Base-by-base conservation (phyloP, 805 yeast genomes). In the Tanozyma kutaoensis region DNA sequence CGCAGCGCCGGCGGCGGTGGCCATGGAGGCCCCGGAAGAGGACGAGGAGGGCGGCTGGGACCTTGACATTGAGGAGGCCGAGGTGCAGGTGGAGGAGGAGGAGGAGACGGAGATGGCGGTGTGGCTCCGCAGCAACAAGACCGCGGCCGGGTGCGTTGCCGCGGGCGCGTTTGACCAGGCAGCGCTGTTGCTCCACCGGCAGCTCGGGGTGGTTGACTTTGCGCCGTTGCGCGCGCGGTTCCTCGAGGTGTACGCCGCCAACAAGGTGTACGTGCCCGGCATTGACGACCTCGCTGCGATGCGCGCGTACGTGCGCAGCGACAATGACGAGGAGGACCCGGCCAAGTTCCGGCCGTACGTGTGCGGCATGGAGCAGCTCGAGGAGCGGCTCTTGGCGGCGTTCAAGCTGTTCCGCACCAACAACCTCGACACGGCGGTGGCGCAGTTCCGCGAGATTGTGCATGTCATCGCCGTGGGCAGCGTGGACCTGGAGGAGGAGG, bases 111-210 rank as follows among this genome's bases (percentile, higher is more conserved):
- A 86, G 48, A 54, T 73, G 18, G 75, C 76, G 4, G 52, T 54
- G 32, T 93, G 99, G 98, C 68, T 81, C 17, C 77, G 88, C 38
- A 82, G 79, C 52, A 80, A 95, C 12, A 79, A 77, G 36, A 69
- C 86, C 30, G 84, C 96, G 4, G 96, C 95, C 17, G 84, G 82
- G 15, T 81, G 84, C 42, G 85, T 78, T 43, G 96, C 98, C 2
- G 85, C 95, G 3, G 99, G 99, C 42, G 80, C 93, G 4, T 88
- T 88, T 48, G 96, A 85, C 39, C 79, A 88, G 28, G 99, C 97
- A 21, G 91, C 95, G 22, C 93, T 85, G 43, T 69, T 93, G 46
- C 67, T 91, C 43, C 74, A 77, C 59, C 78, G 88, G 45, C 98
- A 93, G 54, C 63, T 76, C 24, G 98, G 96, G 42, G 70, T 82